Conservation (phyloP, 441 rosid genomes). For the Brassica hybrid region DNA sequence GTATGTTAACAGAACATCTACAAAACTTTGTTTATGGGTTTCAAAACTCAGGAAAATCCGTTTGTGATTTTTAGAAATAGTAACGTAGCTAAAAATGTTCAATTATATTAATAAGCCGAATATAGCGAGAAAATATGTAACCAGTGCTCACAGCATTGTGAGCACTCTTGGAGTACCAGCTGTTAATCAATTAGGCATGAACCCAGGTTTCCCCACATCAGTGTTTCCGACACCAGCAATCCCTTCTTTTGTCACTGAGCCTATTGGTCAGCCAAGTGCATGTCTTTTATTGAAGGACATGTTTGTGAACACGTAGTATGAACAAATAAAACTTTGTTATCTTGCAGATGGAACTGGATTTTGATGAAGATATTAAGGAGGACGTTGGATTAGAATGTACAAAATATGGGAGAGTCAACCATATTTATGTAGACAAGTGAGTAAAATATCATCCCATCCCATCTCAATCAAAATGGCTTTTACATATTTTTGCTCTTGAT, state of each 20-base stretch:
- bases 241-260: too few species aligned
- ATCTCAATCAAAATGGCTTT: not conserved
- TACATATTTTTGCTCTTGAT: not conserved
- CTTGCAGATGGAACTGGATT: slow-evolving; percentile 78
- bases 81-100: too few species aligned
- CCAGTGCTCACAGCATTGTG: too few species aligned
- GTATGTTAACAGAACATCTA: not conserved
- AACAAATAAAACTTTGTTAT: not conserved
- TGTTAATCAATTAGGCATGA: too few species aligned
- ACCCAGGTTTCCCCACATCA: too few species aligned
- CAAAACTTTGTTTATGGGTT: not conserved
- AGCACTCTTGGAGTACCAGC: too few species aligned
- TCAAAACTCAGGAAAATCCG: not conserved
- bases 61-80: not conserved
- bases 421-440: slow-evolving; percentile 35
- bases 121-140: too few species aligned
- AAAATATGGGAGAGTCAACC: slow-evolving; percentile 49
- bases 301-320: too few species aligned
- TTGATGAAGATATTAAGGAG: slow-evolving; percentile 76
- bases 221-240: too few species aligned
- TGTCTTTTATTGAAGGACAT: too few species aligned
- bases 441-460: slow-evolving; percentile 26
- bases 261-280: too few species aligned
- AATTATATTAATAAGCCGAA: too few species aligned
- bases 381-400: slow-evolving; percentile 86